Conservation (phyloP, 495 filamentous ascomycete species). For the Lasiosphaeris hirsuta region DNA sequence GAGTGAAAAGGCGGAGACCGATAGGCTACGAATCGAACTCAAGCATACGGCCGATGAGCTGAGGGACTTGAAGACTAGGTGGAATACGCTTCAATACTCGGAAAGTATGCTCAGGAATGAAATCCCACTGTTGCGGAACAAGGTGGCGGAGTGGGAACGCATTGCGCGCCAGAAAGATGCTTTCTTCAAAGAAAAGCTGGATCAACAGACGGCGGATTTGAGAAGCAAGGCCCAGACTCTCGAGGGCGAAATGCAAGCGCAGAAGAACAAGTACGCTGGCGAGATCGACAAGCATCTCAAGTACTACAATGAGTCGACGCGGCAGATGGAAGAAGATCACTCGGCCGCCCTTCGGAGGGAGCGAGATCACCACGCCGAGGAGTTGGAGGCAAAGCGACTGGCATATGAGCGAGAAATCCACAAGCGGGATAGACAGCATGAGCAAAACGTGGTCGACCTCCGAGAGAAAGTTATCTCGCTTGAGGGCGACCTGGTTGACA, state of each 20-base stretch:
- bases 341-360: not conserved
- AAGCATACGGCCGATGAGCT: not conserved
- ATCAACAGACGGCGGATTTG: not conserved
- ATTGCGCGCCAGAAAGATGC: not conserved
- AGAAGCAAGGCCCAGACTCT: not conserved
- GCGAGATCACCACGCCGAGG: not conserved
- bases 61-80: not conserved
- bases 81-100: too few species aligned
- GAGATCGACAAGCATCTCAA: not conserved
- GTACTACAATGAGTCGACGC: not conserved
- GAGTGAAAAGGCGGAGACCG: not conserved
- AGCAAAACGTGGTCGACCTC: conserved; percentile 2
- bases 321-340: not conserved
- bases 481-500: conserved; percentile 28
- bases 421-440: conserved; percentile 4
- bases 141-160: too few species aligned
- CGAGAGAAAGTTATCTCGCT: conserved; percentile 14
- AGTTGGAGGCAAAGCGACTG: not conserved
- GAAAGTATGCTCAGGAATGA: too few species aligned
- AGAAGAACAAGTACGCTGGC: not conserved
- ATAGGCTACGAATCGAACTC: not conserved
- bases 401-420: not conserved
- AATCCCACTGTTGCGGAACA: too few species aligned
- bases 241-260: not conserved
- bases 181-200: not conserved